These are phyloP conservation scores for Fusarium oxysporum DNA, from an alignment of 2,329 filamentous ascomycete species.

Conservation along the genomic window DNA sequence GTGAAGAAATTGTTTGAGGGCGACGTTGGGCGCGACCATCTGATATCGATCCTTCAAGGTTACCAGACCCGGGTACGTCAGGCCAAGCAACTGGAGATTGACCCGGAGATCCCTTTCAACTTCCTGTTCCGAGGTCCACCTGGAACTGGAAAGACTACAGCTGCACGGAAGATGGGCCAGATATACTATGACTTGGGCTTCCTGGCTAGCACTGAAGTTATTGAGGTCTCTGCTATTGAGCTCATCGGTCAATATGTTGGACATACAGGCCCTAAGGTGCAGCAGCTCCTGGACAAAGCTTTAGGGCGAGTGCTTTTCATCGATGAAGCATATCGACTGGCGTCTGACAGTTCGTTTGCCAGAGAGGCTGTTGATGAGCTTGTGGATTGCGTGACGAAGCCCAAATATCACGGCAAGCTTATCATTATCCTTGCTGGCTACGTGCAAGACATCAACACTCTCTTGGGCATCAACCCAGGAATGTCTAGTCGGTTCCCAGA, in stretches of 20 bases:
- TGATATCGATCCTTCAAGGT: constrained; percentile 64
- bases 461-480: constrained; percentile 71
- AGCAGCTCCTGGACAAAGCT: constrained; percentile 66
- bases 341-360: constrained; percentile 60
- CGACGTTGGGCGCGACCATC: constrained; percentile 67
- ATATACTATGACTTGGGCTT: constrained; percentile 82
- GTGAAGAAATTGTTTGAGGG: constrained; percentile 67
- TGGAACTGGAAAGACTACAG: constrained; percentile 80
- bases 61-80: constrained; percentile 61
- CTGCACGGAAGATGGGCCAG: constrained; percentile 78
- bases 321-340: constrained; percentile 77
- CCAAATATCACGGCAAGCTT: constrained; percentile 67
- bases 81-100: constrained; percentile 43
- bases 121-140: constrained; percentile 76
- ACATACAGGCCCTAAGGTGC: constrained; percentile 75
- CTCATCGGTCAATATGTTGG: constrained; percentile 76
- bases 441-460: constrained; percentile 71
- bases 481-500: constrained; percentile 75
- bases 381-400: constrained; percentile 65
- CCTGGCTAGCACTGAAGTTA: constrained; percentile 67
- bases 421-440: constrained; percentile 79
- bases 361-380: constrained; percentile 67
- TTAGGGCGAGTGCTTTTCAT: constrained; percentile 77
- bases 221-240: constrained; percentile 76
- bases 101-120: constrained; percentile 69